These are phyloP conservation scores for Candida pseudoglaebosa DNA, from an alignment of 805 yeast genomes.

Conservation along the genomic window DNA sequence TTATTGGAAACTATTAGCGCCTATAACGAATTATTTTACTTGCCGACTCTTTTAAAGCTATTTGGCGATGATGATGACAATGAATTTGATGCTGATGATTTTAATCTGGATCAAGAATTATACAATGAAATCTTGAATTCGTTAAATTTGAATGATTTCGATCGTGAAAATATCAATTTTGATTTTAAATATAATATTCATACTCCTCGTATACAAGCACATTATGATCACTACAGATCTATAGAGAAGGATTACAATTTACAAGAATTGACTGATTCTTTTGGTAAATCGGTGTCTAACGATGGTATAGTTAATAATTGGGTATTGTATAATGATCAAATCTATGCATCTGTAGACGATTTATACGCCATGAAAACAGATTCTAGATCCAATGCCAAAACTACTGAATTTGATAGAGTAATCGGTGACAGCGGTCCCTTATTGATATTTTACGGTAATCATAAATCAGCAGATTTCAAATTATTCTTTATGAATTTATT, in stretches of 20 bases:
- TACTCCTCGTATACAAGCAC: constrained; percentile 64
- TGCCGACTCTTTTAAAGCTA: constrained; percentile 23
- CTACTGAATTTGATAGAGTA: constrained; percentile 56
- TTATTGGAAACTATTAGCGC: constrained; percentile 40
- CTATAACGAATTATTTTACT: constrained; percentile 32
- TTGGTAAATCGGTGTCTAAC: constrained; percentile 25
- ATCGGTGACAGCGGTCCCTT: constrained; percentile 60
- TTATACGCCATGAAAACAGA: constrained; percentile 73
- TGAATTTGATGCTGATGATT: constrained; percentile 9
- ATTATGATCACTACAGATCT: constrained; percentile 47
- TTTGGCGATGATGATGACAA: constrained; percentile 12
- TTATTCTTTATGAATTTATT: constrained; percentile 56
- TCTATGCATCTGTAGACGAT: constrained; percentile 66
- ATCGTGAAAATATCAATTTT: constrained; percentile 33
- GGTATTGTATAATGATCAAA: constrained; percentile 47
- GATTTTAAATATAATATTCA: constrained; percentile 44
- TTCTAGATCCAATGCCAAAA: constrained; percentile 18
- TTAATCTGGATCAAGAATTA: constrained; percentile 6
- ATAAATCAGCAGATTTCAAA: constrained; percentile 45
- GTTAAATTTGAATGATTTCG: constrained; percentile 9
- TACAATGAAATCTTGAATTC: constrained; percentile 6
- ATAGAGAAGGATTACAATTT: neutral
- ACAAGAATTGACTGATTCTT: constrained; percentile 19
- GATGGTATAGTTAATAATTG: constrained; percentile 36
- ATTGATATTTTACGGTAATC: constrained; percentile 65